phyloP scores from a whole-genome alignment of 768 basidiomycete species.

The Phanerochaete sordida region DNA sequence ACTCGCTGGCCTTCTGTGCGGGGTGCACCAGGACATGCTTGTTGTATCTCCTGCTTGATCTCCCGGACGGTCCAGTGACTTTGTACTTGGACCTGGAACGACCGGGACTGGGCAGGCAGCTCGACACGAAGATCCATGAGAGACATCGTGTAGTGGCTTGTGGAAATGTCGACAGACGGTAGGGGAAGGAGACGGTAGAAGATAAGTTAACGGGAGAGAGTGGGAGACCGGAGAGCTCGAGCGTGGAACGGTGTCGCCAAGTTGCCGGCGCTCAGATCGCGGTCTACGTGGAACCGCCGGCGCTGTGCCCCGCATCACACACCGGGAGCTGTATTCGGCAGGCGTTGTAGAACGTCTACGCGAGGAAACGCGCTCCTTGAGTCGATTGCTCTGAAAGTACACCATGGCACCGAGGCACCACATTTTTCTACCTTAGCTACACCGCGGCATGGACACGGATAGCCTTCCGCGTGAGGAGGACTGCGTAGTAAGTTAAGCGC shows the following conservation, averaged over 20 bases:
- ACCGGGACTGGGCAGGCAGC: constrained; percentile 69
- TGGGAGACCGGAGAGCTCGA: not conserved
- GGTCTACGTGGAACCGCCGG: constrained; percentile 4
- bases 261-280: constrained; percentile 1
- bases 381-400: no score
- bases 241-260: constrained; percentile 1
- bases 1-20: constrained; percentile 69
- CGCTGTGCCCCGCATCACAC: not conserved
- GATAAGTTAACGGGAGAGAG: not conserved
- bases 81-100: constrained; percentile 55
- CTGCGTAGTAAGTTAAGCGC: no score
- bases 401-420: no score
- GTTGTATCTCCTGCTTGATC: constrained; percentile 64
- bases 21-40: constrained; percentile 60
- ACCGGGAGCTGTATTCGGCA: not conserved
- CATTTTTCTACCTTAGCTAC: no score
- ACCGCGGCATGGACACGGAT: no score
- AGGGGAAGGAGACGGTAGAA: not conserved
- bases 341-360: not conserved
- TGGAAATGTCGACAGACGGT: not conserved
- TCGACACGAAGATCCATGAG: constrained; percentile 54
- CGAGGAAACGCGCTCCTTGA: no score
- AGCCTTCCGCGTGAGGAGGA: no score
- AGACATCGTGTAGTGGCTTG: constrained; percentile 15
- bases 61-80: constrained; percentile 49